A percentile compares a stretch with the other conserved stretches of the same genome.
Conservation (phyloP, 495 filamentous ascomycete genomes). For the Lasiosphaeriaceae sp. region DNA sequence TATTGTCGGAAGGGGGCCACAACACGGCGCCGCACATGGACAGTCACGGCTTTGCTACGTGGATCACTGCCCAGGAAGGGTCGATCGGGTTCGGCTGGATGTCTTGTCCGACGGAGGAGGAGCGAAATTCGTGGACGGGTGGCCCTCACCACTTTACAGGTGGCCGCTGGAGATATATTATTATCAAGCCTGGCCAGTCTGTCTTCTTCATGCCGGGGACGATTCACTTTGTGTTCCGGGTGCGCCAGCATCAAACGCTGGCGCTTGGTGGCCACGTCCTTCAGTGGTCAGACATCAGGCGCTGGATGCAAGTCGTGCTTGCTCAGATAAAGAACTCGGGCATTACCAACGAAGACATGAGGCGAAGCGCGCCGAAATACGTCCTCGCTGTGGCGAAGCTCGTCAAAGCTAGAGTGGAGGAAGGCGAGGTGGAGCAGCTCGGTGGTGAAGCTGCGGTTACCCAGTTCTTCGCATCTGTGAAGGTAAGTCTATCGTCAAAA, state of each 20-base stretch:
- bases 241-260: slow-evolving; percentile 12
- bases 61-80: slow-evolving; percentile 20
- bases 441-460: not conserved
- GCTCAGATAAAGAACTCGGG: slow-evolving; percentile 12
- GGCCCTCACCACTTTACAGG: slow-evolving; percentile 15
- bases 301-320: slow-evolving; percentile 15
- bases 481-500: not conserved
- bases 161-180: slow-evolving; percentile 28
- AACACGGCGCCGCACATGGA: slow-evolving; percentile 16
- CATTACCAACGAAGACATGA: slow-evolving; percentile 14
- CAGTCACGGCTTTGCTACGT: slow-evolving; percentile 14
- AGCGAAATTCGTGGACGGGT: slow-evolving; percentile 21
- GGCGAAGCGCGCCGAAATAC: no score
- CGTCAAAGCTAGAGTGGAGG: not conserved
- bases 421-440: not conserved
- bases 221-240: slow-evolving; percentile 34
- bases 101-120: slow-evolving; percentile 19
- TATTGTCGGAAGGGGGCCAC: slow-evolving; percentile 18
- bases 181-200: slow-evolving; percentile 27
- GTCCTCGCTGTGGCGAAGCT: no score
- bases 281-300: slow-evolving; percentile 19
- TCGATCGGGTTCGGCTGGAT: slow-evolving; percentile 30
- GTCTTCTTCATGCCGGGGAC: slow-evolving; percentile 32
- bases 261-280: slow-evolving; percentile 21
- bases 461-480: not conserved